Evolutionary conservation across 164 flowering plant species (phyloP).

Genomic region (Warburgia ugandensis): DNA sequence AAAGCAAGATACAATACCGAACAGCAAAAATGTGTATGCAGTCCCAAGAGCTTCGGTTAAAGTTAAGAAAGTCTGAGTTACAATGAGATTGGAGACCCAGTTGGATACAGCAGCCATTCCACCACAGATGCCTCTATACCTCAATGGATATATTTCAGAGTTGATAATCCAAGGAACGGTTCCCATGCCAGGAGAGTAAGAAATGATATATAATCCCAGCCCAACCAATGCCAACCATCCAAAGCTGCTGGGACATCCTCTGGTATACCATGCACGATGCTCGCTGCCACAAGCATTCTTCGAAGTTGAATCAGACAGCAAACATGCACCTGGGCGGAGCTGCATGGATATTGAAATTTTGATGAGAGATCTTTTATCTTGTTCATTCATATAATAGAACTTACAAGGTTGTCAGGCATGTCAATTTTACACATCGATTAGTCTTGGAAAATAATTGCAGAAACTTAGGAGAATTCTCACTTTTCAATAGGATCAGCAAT

Average conservation of each 20-base stretch:
- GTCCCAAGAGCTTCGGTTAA: slow-evolving; percentile 60
- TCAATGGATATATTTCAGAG: slow-evolving; percentile 85
- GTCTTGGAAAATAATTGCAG: too few relatives aligned
- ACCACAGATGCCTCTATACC: slow-evolving; percentile 69
- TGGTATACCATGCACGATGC: slow-evolving; percentile 39
- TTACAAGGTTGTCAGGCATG: too few relatives aligned
- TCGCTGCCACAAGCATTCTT: slow-evolving; percentile 26
- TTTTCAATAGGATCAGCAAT: too few relatives aligned
- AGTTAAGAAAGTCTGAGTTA: slow-evolving; percentile 52
- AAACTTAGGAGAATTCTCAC: too few relatives aligned
- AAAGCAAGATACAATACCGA: slow-evolving; percentile 36
- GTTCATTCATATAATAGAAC: too few relatives aligned
- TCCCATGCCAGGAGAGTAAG: slow-evolving; percentile 88
- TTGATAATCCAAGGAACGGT: slow-evolving; percentile 86
- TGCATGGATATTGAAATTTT: slow-evolving; percentile 10
- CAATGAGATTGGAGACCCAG: slow-evolving; percentile 72
- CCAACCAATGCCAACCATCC: slow-evolving; percentile 54
- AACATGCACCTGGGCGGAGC: slow-evolving; percentile 69
- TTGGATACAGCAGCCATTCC: slow-evolving; percentile 82
- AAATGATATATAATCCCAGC: slow-evolving; percentile 57
- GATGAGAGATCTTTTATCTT: too few relatives aligned
- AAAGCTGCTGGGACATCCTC: slow-evolving; percentile 71
- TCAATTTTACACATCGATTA: too few relatives aligned
- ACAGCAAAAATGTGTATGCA: slow-evolving; percentile 62
- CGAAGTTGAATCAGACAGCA: slow-evolving; percentile 14